phyloP scores from a whole-genome alignment of 116 monocot species.

The Trichopus zeylanicus region DNA sequence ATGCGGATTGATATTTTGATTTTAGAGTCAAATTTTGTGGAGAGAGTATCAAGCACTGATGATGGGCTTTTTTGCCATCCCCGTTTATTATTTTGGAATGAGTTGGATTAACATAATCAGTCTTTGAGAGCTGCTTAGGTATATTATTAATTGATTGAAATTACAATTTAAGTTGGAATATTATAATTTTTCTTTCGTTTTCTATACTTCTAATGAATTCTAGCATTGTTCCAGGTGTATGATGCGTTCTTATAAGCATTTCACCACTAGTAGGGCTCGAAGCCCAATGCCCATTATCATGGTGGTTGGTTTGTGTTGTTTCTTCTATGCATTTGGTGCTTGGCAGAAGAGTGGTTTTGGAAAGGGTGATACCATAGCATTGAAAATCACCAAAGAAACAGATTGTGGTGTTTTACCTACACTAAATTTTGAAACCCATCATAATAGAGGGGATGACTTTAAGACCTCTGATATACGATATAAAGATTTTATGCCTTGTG shows the following conservation, averaged over 20 bases:
- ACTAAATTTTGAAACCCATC: slow-evolving; percentile 56
- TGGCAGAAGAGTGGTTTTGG: slow-evolving; percentile 62
- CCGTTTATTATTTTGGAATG: too few relatives aligned
- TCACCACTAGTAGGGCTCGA: slow-evolving; percentile 12
- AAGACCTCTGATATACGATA: slow-evolving; percentile 11
- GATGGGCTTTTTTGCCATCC: too few relatives aligned
- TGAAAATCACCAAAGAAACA: slow-evolving; percentile 26
- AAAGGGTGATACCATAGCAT: slow-evolving; percentile 49
- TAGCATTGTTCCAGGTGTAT: slow-evolving; percentile 11
- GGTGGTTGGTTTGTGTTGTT: slow-evolving; percentile 42
- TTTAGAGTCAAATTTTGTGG: too few relatives aligned
- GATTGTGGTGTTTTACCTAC: slow-evolving; percentile 35
- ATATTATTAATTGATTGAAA: too few relatives aligned
- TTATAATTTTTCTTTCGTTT: too few relatives aligned
- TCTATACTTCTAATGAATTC: not conserved
- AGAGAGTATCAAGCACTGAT: too few relatives aligned
- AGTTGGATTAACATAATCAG: too few relatives aligned
- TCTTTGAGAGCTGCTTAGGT: too few relatives aligned
- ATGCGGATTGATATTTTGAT: too few relatives aligned
- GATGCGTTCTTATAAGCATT: slow-evolving; percentile 16
- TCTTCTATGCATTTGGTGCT: slow-evolving; percentile 58
- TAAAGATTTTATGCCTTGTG: slow-evolving; percentile 43
- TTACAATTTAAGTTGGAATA: too few relatives aligned
- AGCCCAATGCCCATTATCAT: slow-evolving; percentile 27
- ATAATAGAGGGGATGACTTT: slow-evolving; percentile 8